Percentiles rank a stretch among this genome's conserved stretches.
phyloP scores from a whole-genome alignment of 2,329 filamentous ascomycete genomes.

The Mycosphaerella sp. region DNA sequence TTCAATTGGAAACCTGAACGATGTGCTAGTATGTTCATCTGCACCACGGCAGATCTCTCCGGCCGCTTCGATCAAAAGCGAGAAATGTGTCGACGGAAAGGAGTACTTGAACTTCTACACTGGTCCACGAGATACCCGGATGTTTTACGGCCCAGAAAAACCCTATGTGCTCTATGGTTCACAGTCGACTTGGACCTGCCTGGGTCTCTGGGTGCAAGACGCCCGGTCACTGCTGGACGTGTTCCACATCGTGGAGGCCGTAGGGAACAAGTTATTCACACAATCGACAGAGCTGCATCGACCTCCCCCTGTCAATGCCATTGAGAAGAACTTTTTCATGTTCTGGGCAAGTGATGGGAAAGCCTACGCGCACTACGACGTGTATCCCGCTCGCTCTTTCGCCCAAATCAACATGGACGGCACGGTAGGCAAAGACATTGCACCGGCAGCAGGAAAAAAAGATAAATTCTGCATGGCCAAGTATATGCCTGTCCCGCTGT shows the following conservation, averaged over 20 bases:
- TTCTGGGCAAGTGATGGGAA: conserved; percentile 51
- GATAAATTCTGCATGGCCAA: conserved; percentile 48
- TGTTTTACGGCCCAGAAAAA: conserved; percentile 49
- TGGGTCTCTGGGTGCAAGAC: conserved; percentile 53
- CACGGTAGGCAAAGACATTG: conserved; percentile 45
- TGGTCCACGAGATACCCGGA: conserved; percentile 54
- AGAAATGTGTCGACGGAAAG: conserved; percentile 44
- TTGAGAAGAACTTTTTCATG: conserved; percentile 60
- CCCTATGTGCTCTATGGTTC: conserved; percentile 53
- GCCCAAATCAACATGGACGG: conserved; percentile 44
- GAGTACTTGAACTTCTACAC: conserved; percentile 42
- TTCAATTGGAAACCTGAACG: conserved; percentile 1
- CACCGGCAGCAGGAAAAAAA: conserved; percentile 30
- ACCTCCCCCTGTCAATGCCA: conserved; percentile 39
- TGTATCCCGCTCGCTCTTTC: conserved; percentile 48
- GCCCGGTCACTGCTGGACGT: conserved; percentile 46
- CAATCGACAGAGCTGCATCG: conserved; percentile 48
- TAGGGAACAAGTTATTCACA: conserved; percentile 35
- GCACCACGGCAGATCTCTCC: not conserved
- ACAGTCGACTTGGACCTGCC: conserved; percentile 50
- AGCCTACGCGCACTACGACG: conserved; percentile 51
- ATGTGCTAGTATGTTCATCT: conserved; percentile 2
- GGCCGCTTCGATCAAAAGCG: conserved; percentile 33
- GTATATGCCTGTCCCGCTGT: conserved; percentile 20
- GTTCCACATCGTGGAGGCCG: conserved; percentile 17